A percentile compares a stretch with the other conserved stretches of the same genome.
phyloP scores from a whole-genome alignment of 2,329 filamentous ascomycete species.

The Fusarium liriodendri region DNA sequence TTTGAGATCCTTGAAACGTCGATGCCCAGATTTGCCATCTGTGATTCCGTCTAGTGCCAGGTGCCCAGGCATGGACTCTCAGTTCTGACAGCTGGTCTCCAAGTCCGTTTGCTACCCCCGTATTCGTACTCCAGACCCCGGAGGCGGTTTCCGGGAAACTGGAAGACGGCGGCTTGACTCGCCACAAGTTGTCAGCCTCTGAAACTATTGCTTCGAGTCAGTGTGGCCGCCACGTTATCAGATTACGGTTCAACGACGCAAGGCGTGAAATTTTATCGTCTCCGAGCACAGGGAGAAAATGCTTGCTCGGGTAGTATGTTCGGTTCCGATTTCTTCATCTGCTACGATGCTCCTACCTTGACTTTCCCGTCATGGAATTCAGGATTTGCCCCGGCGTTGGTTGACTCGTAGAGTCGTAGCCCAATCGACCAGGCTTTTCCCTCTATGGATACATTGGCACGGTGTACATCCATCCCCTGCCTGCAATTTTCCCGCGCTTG shows the following conservation, averaged over 20 bases:
- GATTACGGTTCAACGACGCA: neutral
- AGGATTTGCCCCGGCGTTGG: neutral
- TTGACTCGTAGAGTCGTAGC: neutral
- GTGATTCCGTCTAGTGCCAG: neutral
- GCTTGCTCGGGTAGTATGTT: neutral
- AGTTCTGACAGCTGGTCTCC: neutral
- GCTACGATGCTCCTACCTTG: neutral
- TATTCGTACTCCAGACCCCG: slow-evolving; percentile 30
- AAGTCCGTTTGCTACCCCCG: neutral
- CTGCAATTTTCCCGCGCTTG: neutral
- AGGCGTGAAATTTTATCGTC: neutral
- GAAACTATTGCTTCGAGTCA: slow-evolving; percentile 3
- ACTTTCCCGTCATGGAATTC: neutral
- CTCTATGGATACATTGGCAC: neutral
- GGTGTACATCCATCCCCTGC: slow-evolving; percentile 5
- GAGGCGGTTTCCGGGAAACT: neutral
- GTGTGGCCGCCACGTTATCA: neutral
- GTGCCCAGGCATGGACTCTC: neutral
- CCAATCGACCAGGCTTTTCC: neutral
- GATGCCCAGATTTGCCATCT: slow-evolving; percentile 9
- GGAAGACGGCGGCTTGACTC: slow-evolving; percentile 17
- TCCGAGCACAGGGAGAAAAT: neutral
- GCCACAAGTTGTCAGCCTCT: neutral
- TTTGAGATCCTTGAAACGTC: slow-evolving; percentile 16
- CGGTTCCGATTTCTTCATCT: neutral